Percentiles rank a stretch among this genome's conserved stretches.
Conservation (phyloP, 2,329 filamentous ascomycete genomes). For the Colletotrichum paranaense region DNA sequence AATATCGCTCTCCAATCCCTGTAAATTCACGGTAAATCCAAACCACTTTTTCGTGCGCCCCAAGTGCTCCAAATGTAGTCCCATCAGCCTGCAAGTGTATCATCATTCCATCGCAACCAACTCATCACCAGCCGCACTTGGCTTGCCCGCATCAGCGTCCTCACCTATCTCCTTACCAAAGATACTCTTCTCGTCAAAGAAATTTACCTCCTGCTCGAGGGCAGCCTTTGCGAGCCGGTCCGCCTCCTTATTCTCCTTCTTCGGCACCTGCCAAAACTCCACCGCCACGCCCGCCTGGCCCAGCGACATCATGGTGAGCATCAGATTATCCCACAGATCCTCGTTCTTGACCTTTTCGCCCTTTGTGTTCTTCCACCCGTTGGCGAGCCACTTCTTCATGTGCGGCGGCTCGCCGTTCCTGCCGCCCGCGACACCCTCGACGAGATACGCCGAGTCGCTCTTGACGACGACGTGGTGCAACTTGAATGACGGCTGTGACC, state of each 20-base stretch:
- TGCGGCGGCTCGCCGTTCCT: not conserved
- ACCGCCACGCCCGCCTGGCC: conserved; percentile 19
- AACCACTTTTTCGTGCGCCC: not conserved
- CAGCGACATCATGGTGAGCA: conserved; percentile 8
- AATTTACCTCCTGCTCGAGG: conserved; percentile 1
- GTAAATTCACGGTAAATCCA: not conserved
- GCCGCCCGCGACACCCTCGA: not conserved
- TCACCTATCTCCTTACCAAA: not conserved
- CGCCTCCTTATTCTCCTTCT: conserved; percentile 34
- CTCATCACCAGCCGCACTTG: not conserved
- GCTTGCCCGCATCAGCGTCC: no score
- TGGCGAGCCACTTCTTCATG: conserved; percentile 9
- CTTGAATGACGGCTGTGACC: not conserved
- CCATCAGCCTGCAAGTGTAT: not conserved
- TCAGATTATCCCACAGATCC: conserved; percentile 1
- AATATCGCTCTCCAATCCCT: not conserved
- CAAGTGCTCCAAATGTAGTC: not conserved
- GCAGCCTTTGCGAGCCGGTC: conserved; percentile 30
- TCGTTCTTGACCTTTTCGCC: conserved; percentile 14
- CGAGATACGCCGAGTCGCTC: conserved; percentile 12
- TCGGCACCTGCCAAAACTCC: conserved; percentile 37
- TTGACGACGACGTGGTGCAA: conserved; percentile 4
- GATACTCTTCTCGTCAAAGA: conserved; percentile 5
- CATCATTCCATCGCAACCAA: conserved; percentile 6
- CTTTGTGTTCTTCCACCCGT: conserved; percentile 6